Percentiles rank a stretch among this genome's conserved stretches.
Evolutionary conservation across 352 stramenopile genomes (phyloP).

Genomic region (Phytopythium oedochilum): DNA sequence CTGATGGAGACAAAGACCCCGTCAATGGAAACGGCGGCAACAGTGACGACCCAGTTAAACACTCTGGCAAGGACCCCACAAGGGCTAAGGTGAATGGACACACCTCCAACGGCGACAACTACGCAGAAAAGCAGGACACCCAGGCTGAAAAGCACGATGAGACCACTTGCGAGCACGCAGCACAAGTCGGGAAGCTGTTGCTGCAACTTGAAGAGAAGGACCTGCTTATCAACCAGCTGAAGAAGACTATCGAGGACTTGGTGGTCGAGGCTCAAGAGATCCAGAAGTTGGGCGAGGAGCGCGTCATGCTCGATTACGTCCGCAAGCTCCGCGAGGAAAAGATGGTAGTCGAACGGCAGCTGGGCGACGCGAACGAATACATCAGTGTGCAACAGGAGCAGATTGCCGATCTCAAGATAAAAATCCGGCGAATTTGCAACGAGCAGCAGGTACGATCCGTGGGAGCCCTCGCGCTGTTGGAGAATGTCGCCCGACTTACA

Average conservation of each 20-base stretch:
- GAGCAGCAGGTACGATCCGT: constrained; percentile 24
- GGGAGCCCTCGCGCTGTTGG: neutral
- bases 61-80: neutral
- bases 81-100: neutral
- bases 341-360: constrained; percentile 43
- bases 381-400: constrained; percentile 74
- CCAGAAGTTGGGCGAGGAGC: constrained; percentile 73
- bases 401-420: constrained; percentile 67
- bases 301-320: constrained; percentile 79
- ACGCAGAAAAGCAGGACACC: neutral
- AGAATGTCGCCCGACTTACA: neutral
- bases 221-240: constrained; percentile 71
- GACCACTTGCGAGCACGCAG: constrained; percentile 16
- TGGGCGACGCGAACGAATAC: constrained; percentile 75
- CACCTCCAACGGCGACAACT: neutral
- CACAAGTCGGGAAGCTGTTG: constrained; percentile 25
- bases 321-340: constrained; percentile 82
- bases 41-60: neutral
- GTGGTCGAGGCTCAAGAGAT: constrained; percentile 73
- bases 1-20: neutral
- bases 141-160: constrained; percentile 1
- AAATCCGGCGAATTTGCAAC: constrained; percentile 48
- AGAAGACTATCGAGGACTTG: constrained; percentile 72
- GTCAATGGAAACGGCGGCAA: neutral
- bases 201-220: constrained; percentile 84